Base-by-base conservation (phyloP, 1,139 yeast species). In the Diutina scorzettiae region DNA sequence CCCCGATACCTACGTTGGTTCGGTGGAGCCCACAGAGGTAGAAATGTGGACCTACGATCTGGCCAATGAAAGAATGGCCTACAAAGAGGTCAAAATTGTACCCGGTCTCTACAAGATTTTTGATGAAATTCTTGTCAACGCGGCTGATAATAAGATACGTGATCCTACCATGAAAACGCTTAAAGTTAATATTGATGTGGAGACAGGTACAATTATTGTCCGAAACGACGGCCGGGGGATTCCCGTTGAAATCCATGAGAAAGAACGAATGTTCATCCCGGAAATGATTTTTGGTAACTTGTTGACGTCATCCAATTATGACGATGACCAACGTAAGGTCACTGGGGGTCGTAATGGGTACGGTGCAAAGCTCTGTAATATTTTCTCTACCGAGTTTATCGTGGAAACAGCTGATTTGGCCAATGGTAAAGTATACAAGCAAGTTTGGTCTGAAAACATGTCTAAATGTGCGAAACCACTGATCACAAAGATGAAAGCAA, bases 271-370 rank as follows among this genome's bases (percentile, higher is more conserved):
- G 47, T 91, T 84, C 57, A 89, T 93, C 48, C 99, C 99, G 1
- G 96, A 93, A 59, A 73, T 93, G 63, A 93, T 93, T 53, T 93
- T 93, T 60, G 99, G 99, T 46, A 87, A 91, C 56, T 73, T 93
- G 48, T 73, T 93, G 52, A 93, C 98, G 0, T 89, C 97, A 2
- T 85, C 96, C 28, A 93, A 93, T 60, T 93, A 93, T 59, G 96
- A 93, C 57, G 98, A 93, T 57, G 78, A 91, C 49, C 83, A 91
- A 55, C 85, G 84, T 63, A 93, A 93, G 59, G 97, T 93, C 23
- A 86, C 96, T 2, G 99, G 98, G 66, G 99, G 99, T 61, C 78
- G 99, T 69, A 93, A 93, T 58, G 98, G 98, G 50, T 93, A 78
- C 58, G 99, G 99, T 62, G 98, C 99, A 41, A 93, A 93, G 58